Conservation (phyloP, 768 basidiomycete genomes). For the Lentinula edodes region DNA sequence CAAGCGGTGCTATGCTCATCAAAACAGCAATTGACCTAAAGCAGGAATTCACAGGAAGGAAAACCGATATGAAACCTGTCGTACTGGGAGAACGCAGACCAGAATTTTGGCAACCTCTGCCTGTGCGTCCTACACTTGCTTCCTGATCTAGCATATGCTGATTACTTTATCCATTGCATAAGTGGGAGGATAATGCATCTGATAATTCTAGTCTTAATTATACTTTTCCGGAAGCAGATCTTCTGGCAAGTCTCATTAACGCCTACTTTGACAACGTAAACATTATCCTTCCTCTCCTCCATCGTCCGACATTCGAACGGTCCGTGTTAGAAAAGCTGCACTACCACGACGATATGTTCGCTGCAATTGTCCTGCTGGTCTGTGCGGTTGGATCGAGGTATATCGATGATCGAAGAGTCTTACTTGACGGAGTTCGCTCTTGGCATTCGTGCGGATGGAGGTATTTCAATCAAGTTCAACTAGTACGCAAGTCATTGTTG, state of each 20-base stretch:
- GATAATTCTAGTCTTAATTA: slow-evolving; percentile 19
- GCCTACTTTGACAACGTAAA: slow-evolving; percentile 61
- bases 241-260: slow-evolving; percentile 48
- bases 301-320: slow-evolving; percentile 62
- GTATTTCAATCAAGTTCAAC: slow-evolving; percentile 66
- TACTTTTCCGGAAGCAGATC: slow-evolving; percentile 44
- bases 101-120: slow-evolving; percentile 15
- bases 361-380: slow-evolving; percentile 55
- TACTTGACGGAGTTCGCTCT: slow-evolving; percentile 30
- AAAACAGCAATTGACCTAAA: slow-evolving; percentile 55
- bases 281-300: slow-evolving; percentile 61
- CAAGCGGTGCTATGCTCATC: slow-evolving; percentile 45
- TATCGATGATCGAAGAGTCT: slow-evolving; percentile 52
- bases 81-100: slow-evolving; percentile 12
- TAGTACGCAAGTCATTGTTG: slow-evolving; percentile 58
- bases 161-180: not conserved
- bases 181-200: slow-evolving; percentile 32
- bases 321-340: slow-evolving; percentile 45
- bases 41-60: slow-evolving; percentile 44
- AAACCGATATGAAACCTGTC: slow-evolving; percentile 13
- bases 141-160: not conserved
- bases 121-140: slow-evolving; percentile 13
- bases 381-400: slow-evolving; percentile 65
- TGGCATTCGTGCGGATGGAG: slow-evolving; percentile 55
- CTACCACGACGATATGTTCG: slow-evolving; percentile 45